phyloP scores from a whole-genome alignment of 305 asterid genomes.

The Fraxinus latifolia region DNA sequence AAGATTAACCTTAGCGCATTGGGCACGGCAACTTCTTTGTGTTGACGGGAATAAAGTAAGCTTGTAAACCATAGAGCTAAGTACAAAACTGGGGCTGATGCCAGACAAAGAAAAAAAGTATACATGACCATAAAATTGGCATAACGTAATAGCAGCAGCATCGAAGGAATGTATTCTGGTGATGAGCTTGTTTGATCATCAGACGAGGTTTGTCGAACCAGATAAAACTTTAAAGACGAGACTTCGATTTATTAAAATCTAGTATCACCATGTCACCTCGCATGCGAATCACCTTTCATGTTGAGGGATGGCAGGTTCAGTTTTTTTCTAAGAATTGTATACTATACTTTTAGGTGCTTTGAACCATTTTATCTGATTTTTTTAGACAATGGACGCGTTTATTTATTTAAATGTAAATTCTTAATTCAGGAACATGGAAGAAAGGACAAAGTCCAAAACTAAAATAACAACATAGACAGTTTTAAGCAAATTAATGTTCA shows the following conservation, averaged over 20 bases:
- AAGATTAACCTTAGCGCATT: not conserved
- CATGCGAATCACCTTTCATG: not conserved
- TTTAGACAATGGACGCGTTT: not conserved
- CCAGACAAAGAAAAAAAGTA: not conserved
- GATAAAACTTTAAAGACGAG: not conserved
- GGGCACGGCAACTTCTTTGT: not conserved
- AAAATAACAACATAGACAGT: conserved; percentile 20
- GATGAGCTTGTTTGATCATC: not conserved
- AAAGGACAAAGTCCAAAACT: not conserved
- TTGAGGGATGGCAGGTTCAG: not conserved
- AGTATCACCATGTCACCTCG: not conserved
- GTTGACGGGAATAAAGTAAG: not conserved
- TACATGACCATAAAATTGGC: not conserved
- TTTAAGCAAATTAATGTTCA: conserved; percentile 14
- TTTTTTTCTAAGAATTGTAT: not conserved
- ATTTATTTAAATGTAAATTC: not conserved
- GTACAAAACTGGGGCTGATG: not conserved
- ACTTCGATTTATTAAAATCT: not conserved
- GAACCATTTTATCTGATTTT: not conserved
- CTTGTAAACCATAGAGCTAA: not conserved
- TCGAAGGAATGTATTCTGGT: not conserved
- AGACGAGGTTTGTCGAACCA: not conserved
- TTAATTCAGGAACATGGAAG: not conserved
- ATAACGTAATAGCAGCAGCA: not conserved
- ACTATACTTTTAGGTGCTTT: not conserved